phyloP scores from a whole-genome alignment of 192 early-diverging fungal genomes.

The Coemansia asiatica region DNA sequence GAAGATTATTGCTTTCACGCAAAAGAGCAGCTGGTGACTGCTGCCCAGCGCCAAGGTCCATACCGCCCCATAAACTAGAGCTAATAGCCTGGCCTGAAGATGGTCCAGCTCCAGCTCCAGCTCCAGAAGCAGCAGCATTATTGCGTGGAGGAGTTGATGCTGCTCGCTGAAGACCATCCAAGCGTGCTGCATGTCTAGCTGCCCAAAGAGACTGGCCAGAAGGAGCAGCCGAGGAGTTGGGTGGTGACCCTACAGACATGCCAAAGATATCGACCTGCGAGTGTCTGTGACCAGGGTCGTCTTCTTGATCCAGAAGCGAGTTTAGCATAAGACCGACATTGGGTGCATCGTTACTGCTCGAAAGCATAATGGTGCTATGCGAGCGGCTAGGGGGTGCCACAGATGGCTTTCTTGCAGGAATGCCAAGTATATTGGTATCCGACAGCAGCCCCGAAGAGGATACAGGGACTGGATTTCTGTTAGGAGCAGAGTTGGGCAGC shows the following conservation, averaged over 20 bases:
- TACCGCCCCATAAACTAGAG: slow-evolving; percentile 26
- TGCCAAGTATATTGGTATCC: slow-evolving; percentile 35
- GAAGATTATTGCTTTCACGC: slow-evolving; percentile 22
- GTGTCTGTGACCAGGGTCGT: slow-evolving; percentile 32
- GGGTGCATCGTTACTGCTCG: slow-evolving; percentile 15
- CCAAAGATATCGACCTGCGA: slow-evolving; percentile 46
- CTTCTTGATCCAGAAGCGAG: slow-evolving; percentile 51
- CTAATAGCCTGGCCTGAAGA: slow-evolving; percentile 1
- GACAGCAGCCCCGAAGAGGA: slow-evolving; percentile 30
- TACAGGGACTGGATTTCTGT: slow-evolving; percentile 12
- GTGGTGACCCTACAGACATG: slow-evolving; percentile 30
- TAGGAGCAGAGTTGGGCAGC: slow-evolving; percentile 35
- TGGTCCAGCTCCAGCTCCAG: neutral
- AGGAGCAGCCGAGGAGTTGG: slow-evolving; percentile 9
- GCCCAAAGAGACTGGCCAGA: slow-evolving; percentile 49
- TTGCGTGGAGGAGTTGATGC: slow-evolving; percentile 52
- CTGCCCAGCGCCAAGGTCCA: slow-evolving; percentile 17
- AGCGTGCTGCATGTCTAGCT: slow-evolving; percentile 42
- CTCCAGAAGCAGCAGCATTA: slow-evolving; percentile 12
- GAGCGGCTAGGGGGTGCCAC: slow-evolving; percentile 37
- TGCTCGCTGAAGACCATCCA: slow-evolving; percentile 51
- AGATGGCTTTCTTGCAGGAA: slow-evolving; percentile 28
- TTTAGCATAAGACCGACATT: slow-evolving; percentile 47
- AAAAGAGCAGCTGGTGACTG: slow-evolving; percentile 11
- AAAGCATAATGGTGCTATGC: slow-evolving; percentile 27